phyloP scores from a whole-genome alignment of 192 early-diverging fungal genomes.

The Linnemannia exigua region DNA sequence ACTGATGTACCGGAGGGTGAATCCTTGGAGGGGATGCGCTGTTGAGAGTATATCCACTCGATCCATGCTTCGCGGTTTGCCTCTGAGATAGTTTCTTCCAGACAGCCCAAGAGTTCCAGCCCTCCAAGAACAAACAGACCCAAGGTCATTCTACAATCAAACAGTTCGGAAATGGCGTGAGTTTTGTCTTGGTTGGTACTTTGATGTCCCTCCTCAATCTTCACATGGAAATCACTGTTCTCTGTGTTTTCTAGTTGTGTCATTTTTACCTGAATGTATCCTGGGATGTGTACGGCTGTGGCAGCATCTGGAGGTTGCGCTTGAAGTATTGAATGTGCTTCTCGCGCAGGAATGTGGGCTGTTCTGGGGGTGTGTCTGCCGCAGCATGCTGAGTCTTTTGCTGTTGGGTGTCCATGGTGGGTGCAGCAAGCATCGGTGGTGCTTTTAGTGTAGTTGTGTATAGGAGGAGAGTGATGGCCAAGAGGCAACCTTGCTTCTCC shows the following conservation, averaged over 20 bases:
- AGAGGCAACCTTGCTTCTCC: too few species aligned
- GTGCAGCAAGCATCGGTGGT: not conserved
- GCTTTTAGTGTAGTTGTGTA: not conserved
- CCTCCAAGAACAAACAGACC: conserved; percentile 87
- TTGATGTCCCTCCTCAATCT: too few species aligned
- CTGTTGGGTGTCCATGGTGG: not conserved
- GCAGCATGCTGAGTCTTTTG: not conserved
- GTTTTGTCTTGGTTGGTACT: too few species aligned
- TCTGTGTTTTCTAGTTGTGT: too few species aligned
- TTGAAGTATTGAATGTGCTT: conserved; percentile 83
- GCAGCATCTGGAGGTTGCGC: conserved; percentile 77
- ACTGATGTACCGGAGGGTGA: not conserved
- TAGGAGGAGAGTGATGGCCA: not conserved
- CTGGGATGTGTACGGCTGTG: conserved; percentile 73
- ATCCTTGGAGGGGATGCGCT: conserved; percentile 67
- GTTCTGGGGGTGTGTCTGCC: not conserved
- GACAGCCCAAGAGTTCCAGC: conserved; percentile 82
- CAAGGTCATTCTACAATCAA: conserved; percentile 82
- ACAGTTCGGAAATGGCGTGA: not conserved
- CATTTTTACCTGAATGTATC: conserved; percentile 78
- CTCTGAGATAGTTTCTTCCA: conserved; percentile 67
- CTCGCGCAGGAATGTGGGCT: conserved; percentile 30
- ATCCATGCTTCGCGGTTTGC: conserved; percentile 78
- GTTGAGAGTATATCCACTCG: conserved; percentile 98
- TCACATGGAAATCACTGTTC: not conserved